Base-by-base conservation (phyloP, 106 monocot species). In the Allium cepa region DNA sequence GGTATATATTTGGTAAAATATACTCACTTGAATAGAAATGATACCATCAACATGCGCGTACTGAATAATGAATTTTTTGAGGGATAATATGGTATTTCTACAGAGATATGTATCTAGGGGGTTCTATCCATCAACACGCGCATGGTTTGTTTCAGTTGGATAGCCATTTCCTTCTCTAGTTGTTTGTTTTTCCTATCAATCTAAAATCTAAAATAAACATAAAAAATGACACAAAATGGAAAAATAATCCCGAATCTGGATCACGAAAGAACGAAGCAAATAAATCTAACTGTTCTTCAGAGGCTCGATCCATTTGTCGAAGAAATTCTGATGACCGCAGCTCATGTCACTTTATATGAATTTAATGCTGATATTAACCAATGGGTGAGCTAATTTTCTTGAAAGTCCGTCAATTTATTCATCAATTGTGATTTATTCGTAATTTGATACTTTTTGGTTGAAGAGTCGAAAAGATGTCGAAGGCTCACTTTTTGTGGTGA, bases 401-500 rank as follows among this genome's bases (percentile, higher is more conserved):
- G 36, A 36, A 36, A 36, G 36, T 5, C 36, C 36, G 36, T 36
- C 36, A 36, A 36, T 36, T 26, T 51, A 45, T 27, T 26, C 7
- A 49, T 13, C 5, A 13, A 14, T 27, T 65, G 22, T 17, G n/a
- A 36, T 45, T 28, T 50, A 3, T 56, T 53, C 10, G 45, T 46
- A 7, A 27, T 60, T 62, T 49, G 60, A 50, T 57, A 57, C 11
- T 60, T 53, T 22, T 59, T 27, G n/a, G n/a, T 48, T 62, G 66
- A 63, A 94, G 93, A 90, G 93, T 61, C 93, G 93, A 7, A 90
- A 87, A 80, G 93, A 94, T 51, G 93, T 94, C 8, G 93, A 94
- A 73, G 93, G 93, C 66, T 90, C 93, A 27, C 87, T 94, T 14
- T 94, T 94, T 61, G 90, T 94, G 49, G 90, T 94, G 22, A 94